Conservation (phyloP, 2,329 filamentous ascomycete genomes). For the Monilinia fructicola region DNA sequence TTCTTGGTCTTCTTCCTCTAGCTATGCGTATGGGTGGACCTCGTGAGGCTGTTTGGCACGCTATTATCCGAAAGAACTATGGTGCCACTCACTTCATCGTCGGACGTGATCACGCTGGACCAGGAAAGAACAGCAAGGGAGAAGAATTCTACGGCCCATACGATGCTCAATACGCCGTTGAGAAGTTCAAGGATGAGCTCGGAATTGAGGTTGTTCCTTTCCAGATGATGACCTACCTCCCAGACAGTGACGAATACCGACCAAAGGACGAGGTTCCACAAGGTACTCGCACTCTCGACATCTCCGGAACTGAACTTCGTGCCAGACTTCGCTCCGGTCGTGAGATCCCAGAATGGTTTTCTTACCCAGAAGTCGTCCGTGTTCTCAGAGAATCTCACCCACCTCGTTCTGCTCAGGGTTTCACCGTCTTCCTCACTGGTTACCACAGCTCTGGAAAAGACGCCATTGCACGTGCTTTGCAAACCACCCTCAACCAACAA, state of each 20-base stretch:
- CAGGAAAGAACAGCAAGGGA: constrained; percentile 96
- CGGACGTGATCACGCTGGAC: constrained; percentile 95
- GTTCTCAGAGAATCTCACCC: constrained; percentile 97
- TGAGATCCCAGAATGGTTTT: constrained; percentile 99
- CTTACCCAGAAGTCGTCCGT: constrained; percentile 96
- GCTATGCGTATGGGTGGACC: constrained; percentile 99
- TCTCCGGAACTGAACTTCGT: constrained; percentile 87
- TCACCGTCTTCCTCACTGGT: constrained; percentile 96
- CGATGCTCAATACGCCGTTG: constrained; percentile 92
- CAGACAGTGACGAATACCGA: constrained; percentile 93
- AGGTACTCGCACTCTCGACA: constrained; percentile 83
- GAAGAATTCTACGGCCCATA: constrained; percentile 98
- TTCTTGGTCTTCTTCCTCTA: constrained; percentile 87
- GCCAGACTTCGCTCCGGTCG: constrained; percentile 85
- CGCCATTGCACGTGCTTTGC: constrained; percentile 89
- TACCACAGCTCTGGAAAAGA: constrained; percentile 98
- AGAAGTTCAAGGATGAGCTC: constrained; percentile 94
- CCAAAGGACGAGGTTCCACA: constrained; percentile 86
- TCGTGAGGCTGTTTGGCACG: constrained; percentile 98
- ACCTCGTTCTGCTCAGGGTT: constrained; percentile 85
- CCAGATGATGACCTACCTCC: constrained; percentile 99
- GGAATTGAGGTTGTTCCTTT: constrained; percentile 99
- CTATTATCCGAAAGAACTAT: constrained; percentile 99
- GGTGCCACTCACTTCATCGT: constrained; percentile 99
- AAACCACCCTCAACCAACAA: constrained; percentile 97